Evolutionary conservation across 2,329 filamentous ascomycete genomes (phyloP), one percentile per base, ranked within the genome.

Genomic region (Graphiopsis chlorocephala): DNA sequence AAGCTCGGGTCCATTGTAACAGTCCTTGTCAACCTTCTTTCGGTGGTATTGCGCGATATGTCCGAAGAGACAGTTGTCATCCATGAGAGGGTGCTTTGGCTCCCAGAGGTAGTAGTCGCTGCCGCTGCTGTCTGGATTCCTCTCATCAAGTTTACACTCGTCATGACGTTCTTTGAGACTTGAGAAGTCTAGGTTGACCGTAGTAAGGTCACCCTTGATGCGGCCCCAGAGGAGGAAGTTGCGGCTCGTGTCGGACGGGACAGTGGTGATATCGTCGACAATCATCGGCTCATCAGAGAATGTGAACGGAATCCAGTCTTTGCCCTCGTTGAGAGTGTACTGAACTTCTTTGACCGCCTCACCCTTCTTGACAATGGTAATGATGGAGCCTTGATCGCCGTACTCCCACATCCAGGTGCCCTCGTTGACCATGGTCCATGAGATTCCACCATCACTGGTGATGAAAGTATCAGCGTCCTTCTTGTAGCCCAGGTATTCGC

Each of bases 401-500:
- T 92, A 97, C 73, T 96, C 92, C 92, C 93, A 99, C 73, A 90
- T 90, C 83, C 93, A 97, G 38, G 85, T 86, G 6, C 95, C 96
- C 78, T 96, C 93, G 79, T 91, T 94, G 67, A 94, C 88, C 65
- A 88, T 86, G 68, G 84, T 88, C 95, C 95, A 99, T 45, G 82
- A 91, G 60, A 98, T 84, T 63, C 96, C 96, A n/a, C 90, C 95
- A 75, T 99, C 93, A 0, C 85, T 84, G 12, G 92, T 96, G 82
- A 98, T 90, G 79, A 94, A 99, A 0, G 94, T 98, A 74, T 95
- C 90, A 15, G 90, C 90, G 17, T 94, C 87, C 61, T 90, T 87
- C 67, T 87, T 83, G 29, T 83, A 81, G 8, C 83, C 85, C 53
- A 97, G 84, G 65, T 83, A 82, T 31, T 87, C 80, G 29, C 96